A percentile compares a stretch with the other conserved stretches of the same genome.
Evolutionary conservation across 2,329 filamentous ascomycete genomes (phyloP).

Genomic region (Sporothrix brasiliensis): DNA sequence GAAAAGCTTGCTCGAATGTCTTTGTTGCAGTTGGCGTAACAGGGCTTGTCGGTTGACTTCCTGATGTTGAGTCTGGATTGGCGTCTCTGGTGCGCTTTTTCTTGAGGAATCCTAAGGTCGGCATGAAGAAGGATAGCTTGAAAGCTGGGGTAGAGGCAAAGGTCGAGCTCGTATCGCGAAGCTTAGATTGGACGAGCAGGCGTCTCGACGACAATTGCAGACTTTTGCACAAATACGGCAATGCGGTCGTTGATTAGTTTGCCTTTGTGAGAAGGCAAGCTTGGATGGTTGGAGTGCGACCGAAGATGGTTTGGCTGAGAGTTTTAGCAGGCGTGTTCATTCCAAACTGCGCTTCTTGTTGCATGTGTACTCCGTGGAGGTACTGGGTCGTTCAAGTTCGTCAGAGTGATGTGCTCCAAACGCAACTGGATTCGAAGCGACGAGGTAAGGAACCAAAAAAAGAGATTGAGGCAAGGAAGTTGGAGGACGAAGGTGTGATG

Average conservation of each 20-base stretch:
- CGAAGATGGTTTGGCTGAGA: not conserved
- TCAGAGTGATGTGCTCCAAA: not conserved
- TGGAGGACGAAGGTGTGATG: not conserved
- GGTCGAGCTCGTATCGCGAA: constrained; percentile 16
- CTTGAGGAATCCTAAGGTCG: constrained; percentile 93
- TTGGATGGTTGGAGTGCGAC: not conserved
- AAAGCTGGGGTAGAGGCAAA: constrained; percentile 4
- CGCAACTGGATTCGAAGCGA: too few relatives aligned
- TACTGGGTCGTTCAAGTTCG: not conserved
- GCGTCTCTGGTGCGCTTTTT: constrained; percentile 98
- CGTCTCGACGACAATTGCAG: not conserved
- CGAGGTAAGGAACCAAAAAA: not conserved
- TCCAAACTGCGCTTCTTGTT: not conserved
- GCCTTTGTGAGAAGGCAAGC: not conserved
- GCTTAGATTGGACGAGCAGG: not conserved
- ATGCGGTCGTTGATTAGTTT: not conserved
- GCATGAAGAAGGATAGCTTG: constrained; percentile 61
- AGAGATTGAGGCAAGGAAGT: not conserved
- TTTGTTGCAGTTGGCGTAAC: constrained; percentile 61
- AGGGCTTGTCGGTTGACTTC: constrained; percentile 66
- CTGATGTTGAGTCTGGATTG: constrained; percentile 68
- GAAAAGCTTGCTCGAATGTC: constrained; percentile 52
- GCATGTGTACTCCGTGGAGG: not conserved
- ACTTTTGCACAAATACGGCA: constrained; percentile 12
- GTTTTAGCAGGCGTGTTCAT: not conserved